These are phyloP conservation scores for Emergomyces orientalis DNA, from an alignment of 2,329 filamentous ascomycete species.

Conservation along the genomic window DNA sequence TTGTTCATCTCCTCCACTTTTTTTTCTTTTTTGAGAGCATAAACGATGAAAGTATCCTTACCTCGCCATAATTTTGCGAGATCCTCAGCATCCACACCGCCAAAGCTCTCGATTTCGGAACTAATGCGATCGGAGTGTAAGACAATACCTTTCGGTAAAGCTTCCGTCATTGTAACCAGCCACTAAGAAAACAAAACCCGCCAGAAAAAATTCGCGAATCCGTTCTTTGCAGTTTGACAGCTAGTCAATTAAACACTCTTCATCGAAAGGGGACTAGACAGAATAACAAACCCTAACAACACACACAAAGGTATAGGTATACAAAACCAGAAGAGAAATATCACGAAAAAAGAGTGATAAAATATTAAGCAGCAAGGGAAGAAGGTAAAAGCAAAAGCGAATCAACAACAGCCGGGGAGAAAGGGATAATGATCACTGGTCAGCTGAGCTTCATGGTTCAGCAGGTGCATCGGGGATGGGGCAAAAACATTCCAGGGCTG, in stretches of 20 bases:
- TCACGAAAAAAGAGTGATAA: neutral
- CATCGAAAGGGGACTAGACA: neutral
- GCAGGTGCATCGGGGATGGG: neutral
- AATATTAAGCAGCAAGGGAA: neutral
- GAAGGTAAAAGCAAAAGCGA: neutral
- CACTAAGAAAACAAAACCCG: neutral
- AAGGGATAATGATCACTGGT: neutral
- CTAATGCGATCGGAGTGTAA: slow-evolving; percentile 29
- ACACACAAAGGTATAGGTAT: neutral
- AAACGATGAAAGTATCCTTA: slow-evolving; percentile 21
- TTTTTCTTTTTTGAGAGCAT: neutral
- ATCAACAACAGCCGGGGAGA: slow-evolving; percentile 1
- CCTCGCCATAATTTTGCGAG: slow-evolving; percentile 43
- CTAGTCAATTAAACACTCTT: neutral
- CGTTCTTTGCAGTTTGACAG: slow-evolving; percentile 5
- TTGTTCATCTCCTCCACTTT: neutral
- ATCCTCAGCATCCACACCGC: slow-evolving; percentile 32
- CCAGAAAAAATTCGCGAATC: neutral
- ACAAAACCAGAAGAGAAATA: neutral
- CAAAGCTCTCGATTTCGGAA: slow-evolving; percentile 29
- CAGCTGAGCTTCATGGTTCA: slow-evolving; percentile 6
- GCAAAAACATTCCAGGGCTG: neutral
- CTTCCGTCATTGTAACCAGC: slow-evolving; percentile 28
- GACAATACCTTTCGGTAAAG: slow-evolving; percentile 34
- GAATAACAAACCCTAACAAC: neutral